Evolutionary conservation across 768 basidiomycete genomes (phyloP), one percentile per base, ranked within the genome.

Genomic region (Zangia roseola): DNA sequence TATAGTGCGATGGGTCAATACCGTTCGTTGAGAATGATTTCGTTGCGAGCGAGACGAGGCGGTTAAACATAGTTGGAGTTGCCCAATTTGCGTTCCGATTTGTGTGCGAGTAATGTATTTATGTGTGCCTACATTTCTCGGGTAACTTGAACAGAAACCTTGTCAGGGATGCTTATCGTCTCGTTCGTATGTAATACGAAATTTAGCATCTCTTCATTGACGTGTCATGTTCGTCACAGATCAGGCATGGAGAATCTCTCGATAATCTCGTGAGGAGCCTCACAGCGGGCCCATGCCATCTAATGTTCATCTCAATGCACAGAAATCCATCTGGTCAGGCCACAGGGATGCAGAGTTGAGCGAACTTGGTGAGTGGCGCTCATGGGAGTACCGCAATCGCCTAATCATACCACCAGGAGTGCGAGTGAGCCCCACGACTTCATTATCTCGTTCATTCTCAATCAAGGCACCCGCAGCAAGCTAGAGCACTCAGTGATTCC

Each of bases 241-340:
- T 89, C 55, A 74, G 88, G 45, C 88, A 91, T 62, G 88, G 82
- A 26, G 86, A 91, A 58, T 88, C 88, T 7, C 80, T 77, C 28
- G 88, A 91, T 55, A 91, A 91, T 56, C 53, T 84, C 60, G 88
- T 86, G 40, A 40, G 80, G 60, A 16, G 24, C 30, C 21, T 28
- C 16, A 0, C 8, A 4, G 16, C 3, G 5, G 24, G 9, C 16
- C n/a, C 33, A n/a, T n/a, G 23, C 8, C 10, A 17, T 7, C 23
- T 9, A 0, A 17, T 7, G 17, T 43, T 54, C 6, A 54, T 31
- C 28, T 7, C 19, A 14, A 4, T 19, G 26, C 8, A 25, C 23
- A 80, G 79, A 71, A 61, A 54, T 55, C 65, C 24, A 64, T 86
- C 5, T 89, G 88, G 87, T 85, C 88, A 34, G 89, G 89, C 7